phyloP scores from a whole-genome alignment of 495 filamentous ascomycete species.

The Talaromyces thailandensis region DNA sequence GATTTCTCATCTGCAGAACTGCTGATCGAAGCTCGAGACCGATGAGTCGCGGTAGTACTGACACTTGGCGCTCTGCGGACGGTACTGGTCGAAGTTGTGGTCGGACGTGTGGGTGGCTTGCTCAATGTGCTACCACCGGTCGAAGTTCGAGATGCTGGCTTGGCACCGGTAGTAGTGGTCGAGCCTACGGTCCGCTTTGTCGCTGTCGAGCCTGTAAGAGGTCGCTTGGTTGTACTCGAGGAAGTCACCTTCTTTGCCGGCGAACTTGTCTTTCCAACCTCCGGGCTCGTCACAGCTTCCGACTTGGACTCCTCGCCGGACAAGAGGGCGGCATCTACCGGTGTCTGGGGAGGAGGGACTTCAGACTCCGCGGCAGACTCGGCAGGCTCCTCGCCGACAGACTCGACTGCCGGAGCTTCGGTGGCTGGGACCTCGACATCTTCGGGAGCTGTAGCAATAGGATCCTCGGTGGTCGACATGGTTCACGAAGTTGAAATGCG shows the following conservation, averaged over 20 bases:
- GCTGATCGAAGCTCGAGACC: slow-evolving; percentile 35
- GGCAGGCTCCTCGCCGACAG: neutral
- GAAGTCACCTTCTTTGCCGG: slow-evolving; percentile 11
- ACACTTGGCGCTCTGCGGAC: slow-evolving; percentile 31
- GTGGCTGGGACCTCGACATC: neutral
- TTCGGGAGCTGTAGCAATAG: neutral
- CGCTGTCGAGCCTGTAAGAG: slow-evolving; percentile 18
- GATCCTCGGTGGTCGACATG: slow-evolving; percentile 1
- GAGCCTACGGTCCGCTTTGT: slow-evolving; percentile 5
- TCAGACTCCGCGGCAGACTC: slow-evolving; percentile 16
- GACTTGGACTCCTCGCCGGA: slow-evolving; percentile 27
- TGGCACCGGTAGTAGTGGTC: slow-evolving; percentile 14
- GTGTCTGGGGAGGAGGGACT: slow-evolving; percentile 28
- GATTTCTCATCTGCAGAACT: slow-evolving; percentile 42
- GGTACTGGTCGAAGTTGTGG: slow-evolving; percentile 26
- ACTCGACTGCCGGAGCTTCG: neutral
- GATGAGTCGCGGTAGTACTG: slow-evolving; percentile 32
- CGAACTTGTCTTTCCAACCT: slow-evolving; percentile 30
- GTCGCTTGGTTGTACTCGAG: neutral
- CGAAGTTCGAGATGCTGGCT: slow-evolving; percentile 23
- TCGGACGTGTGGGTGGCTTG: slow-evolving; percentile 36
- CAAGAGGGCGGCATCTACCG: slow-evolving; percentile 26
- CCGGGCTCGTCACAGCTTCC: slow-evolving; percentile 26
- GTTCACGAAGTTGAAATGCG: neutral
- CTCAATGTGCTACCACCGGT: slow-evolving; percentile 27